Percentiles rank a stretch among this genome's conserved stretches.
Conservation (phyloP, 495 filamentous ascomycete species). For the Neurospora africana region DNA sequence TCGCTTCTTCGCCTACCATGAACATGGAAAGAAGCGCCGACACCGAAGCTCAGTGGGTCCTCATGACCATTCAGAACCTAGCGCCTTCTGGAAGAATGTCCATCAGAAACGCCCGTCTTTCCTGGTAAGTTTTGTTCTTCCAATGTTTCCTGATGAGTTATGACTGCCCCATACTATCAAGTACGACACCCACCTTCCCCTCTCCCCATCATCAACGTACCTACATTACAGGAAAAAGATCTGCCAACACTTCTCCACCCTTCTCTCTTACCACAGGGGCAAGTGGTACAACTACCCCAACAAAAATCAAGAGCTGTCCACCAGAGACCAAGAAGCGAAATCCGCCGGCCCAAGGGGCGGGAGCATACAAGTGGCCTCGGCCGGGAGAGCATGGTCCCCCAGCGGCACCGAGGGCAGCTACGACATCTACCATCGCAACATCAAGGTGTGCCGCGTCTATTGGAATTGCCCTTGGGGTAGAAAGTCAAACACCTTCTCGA, state of each 20-base stretch:
- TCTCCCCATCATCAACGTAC: not conserved
- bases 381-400: not conserved
- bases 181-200: too few relatives aligned
- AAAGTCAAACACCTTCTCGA: not conserved
- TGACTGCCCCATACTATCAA: too few relatives aligned
- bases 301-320: not conserved
- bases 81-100: not conserved
- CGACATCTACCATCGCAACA: not conserved
- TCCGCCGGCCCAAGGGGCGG: not conserved
- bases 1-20: not conserved
- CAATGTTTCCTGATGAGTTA: too few relatives aligned
- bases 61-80: not conserved
- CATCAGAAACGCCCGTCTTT: not conserved
- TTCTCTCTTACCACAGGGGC: not conserved
- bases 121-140: not conserved
- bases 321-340: not conserved
- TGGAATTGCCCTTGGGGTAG: not conserved
- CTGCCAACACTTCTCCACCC: not conserved
- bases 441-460: not conserved
- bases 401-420: not conserved
- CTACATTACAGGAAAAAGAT: too few relatives aligned
- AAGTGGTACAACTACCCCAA: not conserved
- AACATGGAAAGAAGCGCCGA: not conserved
- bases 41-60: not conserved
- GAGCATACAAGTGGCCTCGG: not conserved